Conservation (phyloP, 2,329 filamentous ascomycete genomes). For the Pleoardoris graminearum region DNA sequence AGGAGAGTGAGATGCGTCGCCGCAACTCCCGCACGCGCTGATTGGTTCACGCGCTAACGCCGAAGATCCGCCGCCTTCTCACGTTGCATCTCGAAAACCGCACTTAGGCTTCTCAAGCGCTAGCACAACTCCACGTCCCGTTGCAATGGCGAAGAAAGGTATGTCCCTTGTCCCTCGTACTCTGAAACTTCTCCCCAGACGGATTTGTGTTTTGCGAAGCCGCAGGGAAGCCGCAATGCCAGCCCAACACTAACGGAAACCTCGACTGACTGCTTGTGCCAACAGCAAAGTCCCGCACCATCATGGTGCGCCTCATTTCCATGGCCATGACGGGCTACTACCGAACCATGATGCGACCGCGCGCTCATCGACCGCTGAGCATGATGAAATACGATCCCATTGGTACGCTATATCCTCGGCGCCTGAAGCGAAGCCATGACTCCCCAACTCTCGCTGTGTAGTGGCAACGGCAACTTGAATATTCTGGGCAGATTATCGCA, state of each 20-base stretch:
- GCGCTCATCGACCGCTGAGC: conserved; percentile 80
- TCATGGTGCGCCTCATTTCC: conserved; percentile 90
- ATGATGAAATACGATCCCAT: conserved; percentile 99
- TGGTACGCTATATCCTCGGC: conserved; percentile 58
- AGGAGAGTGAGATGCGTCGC: background rate
- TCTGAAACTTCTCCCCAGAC: too few species aligned
- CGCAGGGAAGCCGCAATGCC: background rate
- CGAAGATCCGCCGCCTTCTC: conserved; percentile 22
- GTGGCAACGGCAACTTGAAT: background rate
- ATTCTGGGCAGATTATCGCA: background rate
- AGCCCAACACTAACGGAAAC: background rate
- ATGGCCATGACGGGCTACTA: conserved; percentile 99
- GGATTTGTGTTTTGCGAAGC: background rate
- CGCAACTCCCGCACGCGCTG: conserved; percentile 7
- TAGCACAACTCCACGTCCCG: conserved; percentile 14
- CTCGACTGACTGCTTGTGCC: conserved; percentile 21
- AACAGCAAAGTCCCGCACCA: conserved; percentile 84
- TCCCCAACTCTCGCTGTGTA: background rate
- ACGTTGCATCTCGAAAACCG: conserved; percentile 25
- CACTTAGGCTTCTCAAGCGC: conserved; percentile 18
- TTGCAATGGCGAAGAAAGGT: conserved; percentile 45
- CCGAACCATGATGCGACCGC: conserved; percentile 84
- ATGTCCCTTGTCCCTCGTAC: conserved; percentile 1
- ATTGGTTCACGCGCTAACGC: conserved; percentile 21
- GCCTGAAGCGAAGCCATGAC: background rate